Evolutionary conservation across 176 grass and related monocot species (phyloP).

Genomic region (Ensete ventricosum): DNA sequence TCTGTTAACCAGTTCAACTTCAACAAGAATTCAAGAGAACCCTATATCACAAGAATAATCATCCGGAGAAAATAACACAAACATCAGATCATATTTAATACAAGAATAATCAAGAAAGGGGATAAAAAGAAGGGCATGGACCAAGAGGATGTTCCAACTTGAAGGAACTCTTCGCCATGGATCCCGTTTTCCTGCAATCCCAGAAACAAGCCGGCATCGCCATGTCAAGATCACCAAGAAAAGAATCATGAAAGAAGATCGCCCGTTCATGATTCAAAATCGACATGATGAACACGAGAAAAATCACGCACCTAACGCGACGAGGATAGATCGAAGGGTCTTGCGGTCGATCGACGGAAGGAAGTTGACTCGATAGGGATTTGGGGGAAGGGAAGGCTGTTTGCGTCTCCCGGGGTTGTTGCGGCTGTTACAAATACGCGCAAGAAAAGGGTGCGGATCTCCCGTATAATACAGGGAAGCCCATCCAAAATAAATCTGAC

Average conservation of each 20-base stretch:
- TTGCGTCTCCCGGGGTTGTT: background rate
- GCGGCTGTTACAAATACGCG: background rate
- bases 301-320: background rate
- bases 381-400: background rate
- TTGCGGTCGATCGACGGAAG: background rate
- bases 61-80: too few relatives aligned
- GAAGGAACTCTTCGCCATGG: slow-evolving; percentile 73
- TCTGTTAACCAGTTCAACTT: too few relatives aligned
- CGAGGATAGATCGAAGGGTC: background rate
- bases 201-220: background rate
- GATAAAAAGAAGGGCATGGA: slow-evolving; percentile 16
- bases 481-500: too few relatives aligned
- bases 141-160: slow-evolving; percentile 87
- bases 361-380: background rate
- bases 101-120: background rate
- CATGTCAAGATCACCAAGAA: background rate
- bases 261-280: background rate
- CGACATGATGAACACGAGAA: background rate
- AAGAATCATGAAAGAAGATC: background rate
- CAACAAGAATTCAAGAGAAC: too few relatives aligned
- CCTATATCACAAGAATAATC: too few relatives aligned
- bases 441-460: background rate
- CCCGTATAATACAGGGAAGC: too few relatives aligned
- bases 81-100: too few relatives aligned
- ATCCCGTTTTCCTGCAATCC: slow-evolving; percentile 20